phyloP scores from a whole-genome alignment of 805 yeast genomes.

The Wickerhamomyces xylosicus region DNA sequence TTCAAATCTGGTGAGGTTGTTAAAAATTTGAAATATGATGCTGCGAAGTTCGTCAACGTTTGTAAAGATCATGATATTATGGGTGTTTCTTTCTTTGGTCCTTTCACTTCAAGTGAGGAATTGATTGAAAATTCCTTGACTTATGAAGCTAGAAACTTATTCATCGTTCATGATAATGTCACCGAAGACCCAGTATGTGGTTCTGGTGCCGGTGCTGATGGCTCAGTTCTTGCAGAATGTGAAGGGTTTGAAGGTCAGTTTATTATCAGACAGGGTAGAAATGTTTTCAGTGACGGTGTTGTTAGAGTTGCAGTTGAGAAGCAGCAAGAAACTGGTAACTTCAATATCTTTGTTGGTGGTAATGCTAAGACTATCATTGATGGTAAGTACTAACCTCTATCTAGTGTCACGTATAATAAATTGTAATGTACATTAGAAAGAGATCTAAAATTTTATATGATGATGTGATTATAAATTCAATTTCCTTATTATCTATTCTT shows the following conservation, averaged over 20 bases:
- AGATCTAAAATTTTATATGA: not conserved
- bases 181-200: constrained; percentile 50
- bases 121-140: constrained; percentile 5
- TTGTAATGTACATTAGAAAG: constrained; percentile 6
- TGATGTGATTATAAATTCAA: not conserved
- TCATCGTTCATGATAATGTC: constrained; percentile 26
- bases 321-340: constrained; percentile 4
- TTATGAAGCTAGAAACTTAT: constrained; percentile 31
- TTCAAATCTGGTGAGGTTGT: constrained; percentile 24
- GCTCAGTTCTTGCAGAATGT: constrained; percentile 18
- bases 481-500: constrained; percentile 4
- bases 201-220: constrained; percentile 31
- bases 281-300: constrained; percentile 28
- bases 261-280: constrained; percentile 28
- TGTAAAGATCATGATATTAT: constrained; percentile 13
- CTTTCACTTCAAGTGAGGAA: constrained; percentile 7
- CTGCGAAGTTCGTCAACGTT: constrained; percentile 13
- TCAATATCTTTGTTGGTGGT: constrained; percentile 27
- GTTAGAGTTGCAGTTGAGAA: constrained; percentile 18
- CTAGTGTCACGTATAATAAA: too few relatives aligned
- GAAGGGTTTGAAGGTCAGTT: constrained; percentile 14
- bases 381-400: constrained; percentile 18
- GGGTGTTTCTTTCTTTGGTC: constrained; percentile 33
- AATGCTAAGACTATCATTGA: constrained; percentile 26
- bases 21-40: constrained; percentile 23